Evolutionary conservation across 106 monocot genomes (phyloP).

Genomic region (Apostasia ramifera): DNA sequence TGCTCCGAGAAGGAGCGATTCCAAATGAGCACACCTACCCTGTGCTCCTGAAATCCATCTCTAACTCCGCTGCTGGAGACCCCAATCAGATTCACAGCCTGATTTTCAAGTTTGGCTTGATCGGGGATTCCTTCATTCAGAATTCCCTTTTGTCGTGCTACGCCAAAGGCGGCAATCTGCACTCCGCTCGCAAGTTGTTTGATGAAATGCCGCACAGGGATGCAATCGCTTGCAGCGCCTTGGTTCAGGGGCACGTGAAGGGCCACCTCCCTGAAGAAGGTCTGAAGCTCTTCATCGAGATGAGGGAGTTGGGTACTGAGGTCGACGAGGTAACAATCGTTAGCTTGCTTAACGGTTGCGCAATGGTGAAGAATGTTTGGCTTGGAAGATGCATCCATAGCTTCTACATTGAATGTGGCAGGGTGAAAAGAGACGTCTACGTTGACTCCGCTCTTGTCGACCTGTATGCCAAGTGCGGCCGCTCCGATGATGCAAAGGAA

Average conservation of each 20-base stretch:
- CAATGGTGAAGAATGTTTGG: background rate
- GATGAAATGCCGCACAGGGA: constrained; percentile 26
- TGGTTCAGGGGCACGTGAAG: constrained; percentile 37
- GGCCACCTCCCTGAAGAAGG: background rate
- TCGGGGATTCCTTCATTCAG: background rate
- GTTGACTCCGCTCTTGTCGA: constrained; percentile 38
- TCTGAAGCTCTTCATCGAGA: constrained; percentile 1
- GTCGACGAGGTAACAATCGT: background rate
- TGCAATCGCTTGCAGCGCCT: constrained; percentile 40
- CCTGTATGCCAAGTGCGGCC: constrained; percentile 31
- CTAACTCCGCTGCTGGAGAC: constrained; percentile 18
- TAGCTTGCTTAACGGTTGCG: constrained; percentile 8
- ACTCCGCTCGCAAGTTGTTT: constrained; percentile 24
- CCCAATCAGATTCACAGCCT: constrained; percentile 15
- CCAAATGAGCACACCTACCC: constrained; percentile 25
- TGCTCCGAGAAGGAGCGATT: constrained; percentile 12
- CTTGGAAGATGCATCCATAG: constrained; percentile 6
- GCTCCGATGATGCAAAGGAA: constrained; percentile 12
- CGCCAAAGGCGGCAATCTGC: constrained; percentile 20
- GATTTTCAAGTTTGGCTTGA: constrained; percentile 9
- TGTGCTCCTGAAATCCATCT: constrained; percentile 10
- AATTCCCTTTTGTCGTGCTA: constrained; percentile 44
- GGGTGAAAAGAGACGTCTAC: constrained; percentile 7
- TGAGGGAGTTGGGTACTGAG: background rate
- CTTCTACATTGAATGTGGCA: constrained; percentile 11